A percentile compares a stretch with the other conserved stretches of the same genome.
phyloP scores from a whole-genome alignment of 345 rosid species.

The Pistacia vera region DNA sequence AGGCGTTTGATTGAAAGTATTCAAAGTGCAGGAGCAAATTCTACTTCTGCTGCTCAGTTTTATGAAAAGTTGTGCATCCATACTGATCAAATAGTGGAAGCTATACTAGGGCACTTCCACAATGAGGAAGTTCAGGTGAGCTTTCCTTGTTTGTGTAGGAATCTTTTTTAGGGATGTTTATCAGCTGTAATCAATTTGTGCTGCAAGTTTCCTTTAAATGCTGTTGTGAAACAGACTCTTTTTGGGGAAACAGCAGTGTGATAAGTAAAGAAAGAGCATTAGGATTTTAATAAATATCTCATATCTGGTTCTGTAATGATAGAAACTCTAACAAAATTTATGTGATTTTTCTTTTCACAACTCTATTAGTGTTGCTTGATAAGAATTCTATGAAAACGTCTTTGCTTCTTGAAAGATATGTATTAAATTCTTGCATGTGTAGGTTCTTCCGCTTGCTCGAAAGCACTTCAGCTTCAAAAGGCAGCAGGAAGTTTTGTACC shows the following conservation, averaged over 20 bases:
- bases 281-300: slow-evolving; percentile 4
- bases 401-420: slow-evolving; percentile 17
- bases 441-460: slow-evolving; percentile 90
- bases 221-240: background rate
- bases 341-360: background rate
- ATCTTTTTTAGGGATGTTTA: slow-evolving; percentile 10
- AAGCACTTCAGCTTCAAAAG: slow-evolving; percentile 69
- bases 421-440: slow-evolving; percentile 32
- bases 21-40: slow-evolving; percentile 69
- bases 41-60: slow-evolving; percentile 72
- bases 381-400: slow-evolving; percentile 7
- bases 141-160: slow-evolving; percentile 1
- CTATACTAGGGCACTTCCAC: slow-evolving; percentile 70
- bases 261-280: background rate
- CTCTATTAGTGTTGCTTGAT: background rate
- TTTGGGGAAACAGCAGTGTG: slow-evolving; percentile 4
- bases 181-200: slow-evolving; percentile 11
- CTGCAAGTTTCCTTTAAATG: slow-evolving; percentile 15
- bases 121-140: slow-evolving; percentile 88
- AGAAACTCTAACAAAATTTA: slow-evolving; percentile 3
- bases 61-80: slow-evolving; percentile 75
- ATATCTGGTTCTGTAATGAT: slow-evolving; percentile 5
- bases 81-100: slow-evolving; percentile 87
- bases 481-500: slow-evolving; percentile 81
- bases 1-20: slow-evolving; percentile 79